phyloP scores from a whole-genome alignment of 352 stramenopile species.

The Pythium periplocum region DNA sequence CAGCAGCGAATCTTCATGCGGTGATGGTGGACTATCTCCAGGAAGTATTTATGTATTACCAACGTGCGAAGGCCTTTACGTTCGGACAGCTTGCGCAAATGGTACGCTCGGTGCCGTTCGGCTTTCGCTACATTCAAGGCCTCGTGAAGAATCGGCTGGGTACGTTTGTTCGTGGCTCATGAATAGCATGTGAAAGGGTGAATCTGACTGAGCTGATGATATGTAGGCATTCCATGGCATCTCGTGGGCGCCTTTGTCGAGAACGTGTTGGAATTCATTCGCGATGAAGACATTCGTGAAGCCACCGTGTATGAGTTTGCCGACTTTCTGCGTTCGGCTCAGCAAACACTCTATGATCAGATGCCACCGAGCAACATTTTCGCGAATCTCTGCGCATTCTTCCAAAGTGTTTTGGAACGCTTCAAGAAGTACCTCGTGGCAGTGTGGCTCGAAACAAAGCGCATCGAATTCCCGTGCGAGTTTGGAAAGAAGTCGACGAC shows the following conservation, averaged over 20 bases:
- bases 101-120: conserved; percentile 57
- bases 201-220: too few relatives aligned
- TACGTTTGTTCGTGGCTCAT: conserved; percentile 6
- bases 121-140: conserved; percentile 56
- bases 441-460: conserved; percentile 41
- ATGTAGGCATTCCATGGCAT: conserved; percentile 47
- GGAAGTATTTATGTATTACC: conserved; percentile 57
- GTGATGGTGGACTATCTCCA: conserved; percentile 53
- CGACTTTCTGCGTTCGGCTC: conserved; percentile 39
- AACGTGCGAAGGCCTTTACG: conserved; percentile 35
- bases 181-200: not conserved
- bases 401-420: conserved; percentile 44
- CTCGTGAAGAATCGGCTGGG: conserved; percentile 47
- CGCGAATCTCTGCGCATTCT: conserved; percentile 52
- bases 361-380: conserved; percentile 50
- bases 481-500: conserved; percentile 75
- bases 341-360: conserved; percentile 19
- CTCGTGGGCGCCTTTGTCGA: conserved; percentile 57
- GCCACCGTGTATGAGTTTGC: conserved; percentile 56
- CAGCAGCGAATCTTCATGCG: conserved; percentile 34
- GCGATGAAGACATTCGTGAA: conserved; percentile 69
- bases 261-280: conserved; percentile 61
- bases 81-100: conserved; percentile 54
- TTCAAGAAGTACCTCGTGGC: conserved; percentile 72
- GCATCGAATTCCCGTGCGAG: conserved; percentile 68